These are phyloP conservation scores for Hirsutella thompsonii DNA, from an alignment of 2,329 filamentous ascomycete species.

Conservation along the genomic window DNA sequence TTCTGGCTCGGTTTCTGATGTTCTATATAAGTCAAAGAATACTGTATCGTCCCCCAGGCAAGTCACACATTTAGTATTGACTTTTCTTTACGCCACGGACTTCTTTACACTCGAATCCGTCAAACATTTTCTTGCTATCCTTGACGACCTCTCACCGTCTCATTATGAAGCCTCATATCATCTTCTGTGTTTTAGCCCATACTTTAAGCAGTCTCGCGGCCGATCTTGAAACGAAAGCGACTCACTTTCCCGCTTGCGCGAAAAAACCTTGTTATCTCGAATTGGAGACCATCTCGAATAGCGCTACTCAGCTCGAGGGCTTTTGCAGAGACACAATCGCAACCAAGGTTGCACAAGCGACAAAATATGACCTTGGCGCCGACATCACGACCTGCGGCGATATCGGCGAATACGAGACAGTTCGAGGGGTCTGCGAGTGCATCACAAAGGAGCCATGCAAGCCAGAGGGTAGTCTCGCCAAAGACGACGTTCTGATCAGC, in stretches of 20 bases:
- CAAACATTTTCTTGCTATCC: too few relatives aligned
- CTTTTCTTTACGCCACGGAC: too few relatives aligned
- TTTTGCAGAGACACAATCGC: neutral
- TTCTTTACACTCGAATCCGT: too few relatives aligned
- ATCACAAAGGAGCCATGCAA: neutral
- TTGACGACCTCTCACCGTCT: too few relatives aligned
- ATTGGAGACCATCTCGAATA: neutral
- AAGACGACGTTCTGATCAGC: too few relatives aligned
- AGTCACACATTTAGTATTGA: too few relatives aligned
- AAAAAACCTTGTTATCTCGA: neutral
- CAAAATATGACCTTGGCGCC: neutral
- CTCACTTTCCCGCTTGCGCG: neutral
- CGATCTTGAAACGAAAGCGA: neutral
- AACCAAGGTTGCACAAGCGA: neutral
- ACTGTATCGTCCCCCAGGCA: too few relatives aligned
- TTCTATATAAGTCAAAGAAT: too few relatives aligned
- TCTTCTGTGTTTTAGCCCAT: too few relatives aligned
- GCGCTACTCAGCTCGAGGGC: neutral
- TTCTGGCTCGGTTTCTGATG: too few relatives aligned
- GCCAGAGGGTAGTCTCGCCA: too few relatives aligned
- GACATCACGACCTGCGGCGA: neutral
- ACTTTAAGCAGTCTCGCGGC: neutral
- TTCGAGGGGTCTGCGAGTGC: neutral
- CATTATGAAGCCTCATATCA: too few relatives aligned
- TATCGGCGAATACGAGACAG: neutral